These are phyloP conservation scores for Letharia lupina DNA, from an alignment of 495 filamentous ascomycete species.

Conservation along the genomic window DNA sequence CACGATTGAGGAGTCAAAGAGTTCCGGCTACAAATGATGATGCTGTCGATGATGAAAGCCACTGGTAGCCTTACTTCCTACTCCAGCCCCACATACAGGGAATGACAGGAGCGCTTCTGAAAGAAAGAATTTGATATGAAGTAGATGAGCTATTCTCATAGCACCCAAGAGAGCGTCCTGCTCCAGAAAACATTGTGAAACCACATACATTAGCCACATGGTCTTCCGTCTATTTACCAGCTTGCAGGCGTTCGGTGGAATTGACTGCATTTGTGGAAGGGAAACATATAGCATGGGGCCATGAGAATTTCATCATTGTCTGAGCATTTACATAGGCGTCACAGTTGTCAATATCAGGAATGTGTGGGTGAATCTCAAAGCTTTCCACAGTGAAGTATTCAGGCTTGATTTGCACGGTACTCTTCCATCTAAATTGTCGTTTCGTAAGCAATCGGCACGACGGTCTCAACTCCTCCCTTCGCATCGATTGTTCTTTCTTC, in stretches of 20 bases:
- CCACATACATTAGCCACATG: background rate
- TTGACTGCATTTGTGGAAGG: background rate
- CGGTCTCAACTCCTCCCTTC: slow-evolving; percentile 76
- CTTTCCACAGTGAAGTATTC: background rate
- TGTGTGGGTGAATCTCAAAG: background rate
- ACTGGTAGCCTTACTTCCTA: background rate
- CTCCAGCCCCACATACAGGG: background rate
- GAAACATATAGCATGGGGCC: background rate
- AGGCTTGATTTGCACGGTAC: background rate
- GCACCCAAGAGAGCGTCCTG: background rate
- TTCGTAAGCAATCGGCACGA: slow-evolving; percentile 89
- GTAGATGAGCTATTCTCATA: background rate
- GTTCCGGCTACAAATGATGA: slow-evolving; percentile 21
- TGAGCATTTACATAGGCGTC: background rate
- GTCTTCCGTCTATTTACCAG: background rate
- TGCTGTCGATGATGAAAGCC: slow-evolving; percentile 22
- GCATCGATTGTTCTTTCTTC: slow-evolving; percentile 66
- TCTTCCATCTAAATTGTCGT: slow-evolving; percentile 82
- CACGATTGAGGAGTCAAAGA: slow-evolving; percentile 22
- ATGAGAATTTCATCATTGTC: background rate
- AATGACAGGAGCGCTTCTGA: background rate
- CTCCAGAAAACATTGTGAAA: background rate
- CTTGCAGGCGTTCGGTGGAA: background rate
- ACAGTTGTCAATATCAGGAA: background rate
- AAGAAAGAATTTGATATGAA: background rate